phyloP scores from a whole-genome alignment of 2,329 filamentous ascomycete genomes.

The Sordariomycetes sp. region DNA sequence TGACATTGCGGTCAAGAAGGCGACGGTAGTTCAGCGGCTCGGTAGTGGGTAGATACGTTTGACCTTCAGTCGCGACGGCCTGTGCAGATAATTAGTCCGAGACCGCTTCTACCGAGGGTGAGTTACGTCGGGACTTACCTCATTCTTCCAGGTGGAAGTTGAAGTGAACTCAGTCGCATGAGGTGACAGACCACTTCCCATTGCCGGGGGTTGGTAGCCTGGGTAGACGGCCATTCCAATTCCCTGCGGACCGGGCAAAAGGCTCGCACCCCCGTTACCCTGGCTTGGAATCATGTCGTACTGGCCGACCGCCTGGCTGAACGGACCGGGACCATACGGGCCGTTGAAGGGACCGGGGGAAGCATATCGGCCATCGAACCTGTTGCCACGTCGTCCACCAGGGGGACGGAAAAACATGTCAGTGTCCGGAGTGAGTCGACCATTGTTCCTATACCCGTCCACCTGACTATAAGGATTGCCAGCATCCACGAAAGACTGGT shows the following conservation, averaged over 20 bases:
- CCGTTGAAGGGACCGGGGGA: background rate
- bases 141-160: conserved; percentile 37
- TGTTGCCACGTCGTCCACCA: conserved; percentile 28
- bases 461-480: conserved; percentile 17
- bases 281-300: background rate
- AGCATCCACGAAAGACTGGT: conserved; percentile 25
- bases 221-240: conserved; percentile 30
- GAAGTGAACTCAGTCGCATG: conserved; percentile 64
- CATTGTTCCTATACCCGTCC: conserved; percentile 27
- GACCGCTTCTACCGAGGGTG: background rate
- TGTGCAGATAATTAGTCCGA: conserved; percentile 13
- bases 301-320: background rate
- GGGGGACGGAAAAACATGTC: conserved; percentile 30
- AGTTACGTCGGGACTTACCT: conserved; percentile 19
- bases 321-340: background rate
- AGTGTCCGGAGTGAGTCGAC: conserved; percentile 33
- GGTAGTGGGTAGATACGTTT: conserved; percentile 72
- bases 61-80: conserved; percentile 39
- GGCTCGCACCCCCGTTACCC: background rate
- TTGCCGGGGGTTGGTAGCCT: conserved; percentile 39
- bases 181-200: conserved; percentile 56
- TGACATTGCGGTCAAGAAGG: conserved; percentile 86
- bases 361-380: conserved; percentile 27
- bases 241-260: background rate
- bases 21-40: conserved; percentile 96